Evolutionary conservation across 352 stramenopile genomes (phyloP), one percentile per base, ranked within the genome.

Genomic region (Phytopythium litorale): DNA sequence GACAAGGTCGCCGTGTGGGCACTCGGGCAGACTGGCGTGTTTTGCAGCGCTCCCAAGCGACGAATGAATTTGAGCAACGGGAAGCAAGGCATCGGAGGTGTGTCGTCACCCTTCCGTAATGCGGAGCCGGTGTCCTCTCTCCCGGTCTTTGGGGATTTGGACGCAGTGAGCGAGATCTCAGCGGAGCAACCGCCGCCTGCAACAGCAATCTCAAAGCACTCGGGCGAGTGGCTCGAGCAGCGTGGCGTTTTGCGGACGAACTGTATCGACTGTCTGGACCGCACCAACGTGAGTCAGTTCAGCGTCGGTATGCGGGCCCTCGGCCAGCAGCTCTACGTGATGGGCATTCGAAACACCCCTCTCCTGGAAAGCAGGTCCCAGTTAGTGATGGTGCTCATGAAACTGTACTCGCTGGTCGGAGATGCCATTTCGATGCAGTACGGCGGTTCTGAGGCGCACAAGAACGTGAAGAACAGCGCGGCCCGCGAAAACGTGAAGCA

Each of bases 361-460:
- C 60, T 92, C 0, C 56, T 97, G 43, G 84, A 95, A 59, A 93
- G 76, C 54, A 88, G 86, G 11, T 98, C 92, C 4, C 96, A 97
- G 65, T 88, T 99, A 51, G 93, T 99, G 45, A 81, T 90, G 25
- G 91, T 98, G 53, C 74, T 99, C 8, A 99, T 99, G 81, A 96
- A 98, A 49, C 91, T 99, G 68, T 99, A 99, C 75, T 98, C 98
- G 23, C 82, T 98, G 38, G 95, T 99, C 59, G 98, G 97, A 35
- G 97, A 99, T 74, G 90, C 96, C 38, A 99, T 99, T 65, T 98
- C 97, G 46, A 92, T 99, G 70, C 98, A 99, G 68, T 99, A 99
- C 70, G 98, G 97, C 51, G 98, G 98, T 0, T 99, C 92, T 16
- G 98, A 99, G 72, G 98, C 98, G 7, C 97, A 99, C 72, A 99